phyloP scores from a whole-genome alignment of 805 yeast genomes.

The Cyberlindnera mrakii region DNA sequence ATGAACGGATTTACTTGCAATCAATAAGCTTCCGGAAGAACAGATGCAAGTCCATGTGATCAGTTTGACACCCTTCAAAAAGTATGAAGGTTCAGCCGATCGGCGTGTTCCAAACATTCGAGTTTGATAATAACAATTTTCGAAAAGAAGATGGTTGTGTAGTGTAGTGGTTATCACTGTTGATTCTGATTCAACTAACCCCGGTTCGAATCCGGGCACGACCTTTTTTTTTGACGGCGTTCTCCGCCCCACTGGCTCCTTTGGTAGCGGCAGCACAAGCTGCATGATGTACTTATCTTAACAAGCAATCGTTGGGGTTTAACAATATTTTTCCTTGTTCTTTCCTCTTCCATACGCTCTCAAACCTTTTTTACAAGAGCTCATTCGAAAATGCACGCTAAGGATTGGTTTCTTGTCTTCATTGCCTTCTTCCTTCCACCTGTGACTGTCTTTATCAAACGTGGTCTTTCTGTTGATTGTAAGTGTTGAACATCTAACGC shows the following conservation, averaged over 20 bases:
- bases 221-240: constrained; percentile 15
- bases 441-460: constrained; percentile 60
- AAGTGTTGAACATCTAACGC: constrained; percentile 12
- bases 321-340: not conserved
- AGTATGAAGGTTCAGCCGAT: not conserved
- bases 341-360: not conserved
- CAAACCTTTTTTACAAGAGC: too few relatives aligned
- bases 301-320: too few relatives aligned
- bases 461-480: constrained; percentile 57
- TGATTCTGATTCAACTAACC: constrained; percentile 29
- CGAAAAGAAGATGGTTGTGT: constrained; percentile 10
- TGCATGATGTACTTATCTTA: too few relatives aligned
- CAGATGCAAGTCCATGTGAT: too few relatives aligned
- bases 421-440: constrained; percentile 69
- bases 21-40: too few relatives aligned
- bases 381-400: constrained; percentile 26
- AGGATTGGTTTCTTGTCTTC: constrained; percentile 62
- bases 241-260: too few relatives aligned
- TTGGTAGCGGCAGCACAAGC: too few relatives aligned
- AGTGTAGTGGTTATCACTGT: constrained; percentile 28
- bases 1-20: too few relatives aligned
- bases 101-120: not conserved
- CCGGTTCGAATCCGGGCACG: constrained; percentile 31
- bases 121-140: not conserved
- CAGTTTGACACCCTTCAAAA: too few relatives aligned